Evolutionary conservation across 768 basidiomycete species (phyloP), one percentile per base, ranked within the genome.

Genomic region (Nevesoporus exiguus): DNA sequence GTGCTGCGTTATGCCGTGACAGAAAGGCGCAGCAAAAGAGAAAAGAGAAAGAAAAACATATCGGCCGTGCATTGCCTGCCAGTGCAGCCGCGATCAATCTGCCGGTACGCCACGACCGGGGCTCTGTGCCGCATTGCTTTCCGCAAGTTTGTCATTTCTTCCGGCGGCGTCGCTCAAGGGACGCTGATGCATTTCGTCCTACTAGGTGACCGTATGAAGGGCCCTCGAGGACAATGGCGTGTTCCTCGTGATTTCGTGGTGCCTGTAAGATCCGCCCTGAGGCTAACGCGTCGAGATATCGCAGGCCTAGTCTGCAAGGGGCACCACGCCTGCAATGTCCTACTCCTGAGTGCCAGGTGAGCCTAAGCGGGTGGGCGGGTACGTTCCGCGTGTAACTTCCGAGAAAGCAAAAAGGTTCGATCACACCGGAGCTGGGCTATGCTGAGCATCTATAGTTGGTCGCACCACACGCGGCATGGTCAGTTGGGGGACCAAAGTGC

Each of bases 391-490:
- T 30, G 31, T 31, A 54, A 47, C 41, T n/a, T 51, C 40, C 59
- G 61, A 61, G 60, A 60, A 62, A 55, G 43, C 57, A 47, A 51
- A 54, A 50, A 54, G 40, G 49, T 68, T 71, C 68, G 70, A 67
- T 68, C 65, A 67, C 44, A 59, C 48, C 66, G 66, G 66, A 59
- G 14, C 30, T 55, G 51, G 68, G 70, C 68, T 61, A 66, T 69
- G 68, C 66, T n/a, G 5, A 31, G 54, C 50, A 53, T 37, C 53
- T 55, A 62, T 58, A 63, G 52, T 61, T 54, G 24, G 57, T 58
- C 39, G 24, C 40, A 44, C 42, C 45, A 60, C 57, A 53, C 54
- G 50, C 43, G 44, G 29, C 15, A 19, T 3, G 45, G 33, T 47
- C 58, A 47, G 33, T 40, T 15, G 49, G 42, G 21, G 24, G 27